Conservation (phyloP, 768 basidiomycete species). For the Pulveroboletus ravenelii region DNA sequence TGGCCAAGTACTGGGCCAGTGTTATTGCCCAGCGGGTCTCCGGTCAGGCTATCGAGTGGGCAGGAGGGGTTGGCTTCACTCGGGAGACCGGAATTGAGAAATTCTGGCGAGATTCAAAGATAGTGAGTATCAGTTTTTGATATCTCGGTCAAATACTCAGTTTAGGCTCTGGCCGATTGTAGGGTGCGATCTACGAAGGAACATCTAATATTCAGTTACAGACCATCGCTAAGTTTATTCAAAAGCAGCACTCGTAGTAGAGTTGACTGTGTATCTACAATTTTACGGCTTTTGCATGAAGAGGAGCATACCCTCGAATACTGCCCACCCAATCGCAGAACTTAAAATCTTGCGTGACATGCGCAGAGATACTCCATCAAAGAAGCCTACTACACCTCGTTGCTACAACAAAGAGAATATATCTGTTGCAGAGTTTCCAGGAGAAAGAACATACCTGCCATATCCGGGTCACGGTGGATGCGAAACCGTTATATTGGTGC, state of each 20-base stretch:
- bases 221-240: slow-evolving; percentile 90
- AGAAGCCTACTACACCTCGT: slow-evolving; percentile 75
- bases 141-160: neutral
- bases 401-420: slow-evolving; percentile 43
- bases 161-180: slow-evolving; percentile 5
- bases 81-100: slow-evolving; percentile 95
- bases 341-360: slow-evolving; percentile 82
- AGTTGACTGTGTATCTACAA: neutral
- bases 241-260: slow-evolving; percentile 71
- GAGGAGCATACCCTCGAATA: slow-evolving; percentile 77
- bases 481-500: slow-evolving; percentile 67
- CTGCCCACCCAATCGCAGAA: slow-evolving; percentile 89
- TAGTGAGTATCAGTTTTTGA: slow-evolving; percentile 47
- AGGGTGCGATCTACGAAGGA: slow-evolving; percentile 92
- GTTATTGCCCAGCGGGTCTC: slow-evolving; percentile 85
- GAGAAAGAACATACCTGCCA: slow-evolving; percentile 50
- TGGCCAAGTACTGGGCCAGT: slow-evolving; percentile 94
- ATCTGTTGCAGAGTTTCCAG: neutral
- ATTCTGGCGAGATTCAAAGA: slow-evolving; percentile 95
- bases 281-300: slow-evolving; percentile 39
- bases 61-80: slow-evolving; percentile 89
- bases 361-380: slow-evolving; percentile 80
- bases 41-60: slow-evolving; percentile 93
- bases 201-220: slow-evolving; percentile 98
- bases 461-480: slow-evolving; percentile 59